Conservation (phyloP, 164 flowering plant genomes). For the Platanus orientalis region DNA sequence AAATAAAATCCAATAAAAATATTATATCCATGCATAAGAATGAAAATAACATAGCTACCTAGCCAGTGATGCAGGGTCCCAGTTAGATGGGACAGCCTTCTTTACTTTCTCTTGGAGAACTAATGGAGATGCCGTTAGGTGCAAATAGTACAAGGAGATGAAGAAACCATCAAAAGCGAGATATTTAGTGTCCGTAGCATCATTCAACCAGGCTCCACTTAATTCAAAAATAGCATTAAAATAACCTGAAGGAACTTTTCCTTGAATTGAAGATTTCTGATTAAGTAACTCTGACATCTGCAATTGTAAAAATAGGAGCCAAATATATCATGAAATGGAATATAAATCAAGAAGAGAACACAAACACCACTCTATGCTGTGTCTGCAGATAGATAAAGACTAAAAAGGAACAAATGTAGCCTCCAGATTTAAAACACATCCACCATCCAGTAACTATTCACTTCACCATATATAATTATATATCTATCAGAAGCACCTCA, state of each 20-base stretch:
- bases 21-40: not conserved
- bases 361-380: not conserved
- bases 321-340: not conserved
- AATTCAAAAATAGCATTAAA: conserved; percentile 72
- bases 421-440: not conserved
- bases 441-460: not conserved
- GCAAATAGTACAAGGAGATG: conserved; percentile 72
- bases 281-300: conserved; percentile 94
- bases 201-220: conserved; percentile 76
- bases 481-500: not conserved
- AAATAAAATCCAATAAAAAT: not conserved
- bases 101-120: conserved; percentile 65
- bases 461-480: not conserved
- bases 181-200: conserved; percentile 66
- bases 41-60: conserved; percentile 38
- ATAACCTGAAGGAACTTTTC: conserved; percentile 89
- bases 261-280: conserved; percentile 78
- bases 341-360: not conserved
- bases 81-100: conserved; percentile 74
- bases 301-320: conserved; percentile 7
- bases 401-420: not conserved
- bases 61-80: conserved; percentile 49
- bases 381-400: not conserved
- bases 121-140: conserved; percentile 65
- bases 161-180: conserved; percentile 90